Conservation (phyloP, 768 basidiomycete species). For the Boletus rubescentipes region DNA sequence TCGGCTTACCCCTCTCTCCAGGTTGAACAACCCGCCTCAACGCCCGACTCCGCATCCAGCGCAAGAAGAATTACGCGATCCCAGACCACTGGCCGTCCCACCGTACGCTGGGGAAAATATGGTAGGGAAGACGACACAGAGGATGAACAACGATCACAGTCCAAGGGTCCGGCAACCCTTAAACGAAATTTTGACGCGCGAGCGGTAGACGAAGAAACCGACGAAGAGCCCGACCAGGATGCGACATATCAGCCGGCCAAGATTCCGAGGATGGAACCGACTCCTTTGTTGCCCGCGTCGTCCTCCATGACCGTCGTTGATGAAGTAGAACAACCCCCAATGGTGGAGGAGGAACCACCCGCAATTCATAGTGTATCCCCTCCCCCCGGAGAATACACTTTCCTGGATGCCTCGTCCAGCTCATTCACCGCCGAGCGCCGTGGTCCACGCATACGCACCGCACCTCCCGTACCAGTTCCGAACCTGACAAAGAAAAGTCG, state of each 20-base stretch:
- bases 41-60: conserved; percentile 26
- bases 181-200: conserved; percentile 36
- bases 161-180: conserved; percentile 22
- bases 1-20: conserved; percentile 22
- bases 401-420: conserved; percentile 36
- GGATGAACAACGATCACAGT: conserved; percentile 16
- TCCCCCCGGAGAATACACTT: conserved; percentile 34
- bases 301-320: conserved; percentile 32
- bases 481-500: conserved; percentile 80
- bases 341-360: conserved; percentile 12
- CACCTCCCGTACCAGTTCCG: conserved; percentile 68
- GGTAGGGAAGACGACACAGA: conserved; percentile 32
- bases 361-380: conserved; percentile 22
- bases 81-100: conserved; percentile 34
- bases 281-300: conserved; percentile 24
- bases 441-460: conserved; percentile 50
- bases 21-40: conserved; percentile 20
- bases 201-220: conserved; percentile 36
- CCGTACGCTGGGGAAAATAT: conserved; percentile 35
- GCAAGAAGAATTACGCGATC: conserved; percentile 33
- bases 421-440: conserved; percentile 41
- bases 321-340: conserved; percentile 14
- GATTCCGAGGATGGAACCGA: conserved; percentile 29
- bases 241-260: conserved; percentile 21
- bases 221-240: conserved; percentile 30